Base-by-base conservation (phyloP, 768 basidiomycete genomes). In the Pisolithus orientalis region DNA sequence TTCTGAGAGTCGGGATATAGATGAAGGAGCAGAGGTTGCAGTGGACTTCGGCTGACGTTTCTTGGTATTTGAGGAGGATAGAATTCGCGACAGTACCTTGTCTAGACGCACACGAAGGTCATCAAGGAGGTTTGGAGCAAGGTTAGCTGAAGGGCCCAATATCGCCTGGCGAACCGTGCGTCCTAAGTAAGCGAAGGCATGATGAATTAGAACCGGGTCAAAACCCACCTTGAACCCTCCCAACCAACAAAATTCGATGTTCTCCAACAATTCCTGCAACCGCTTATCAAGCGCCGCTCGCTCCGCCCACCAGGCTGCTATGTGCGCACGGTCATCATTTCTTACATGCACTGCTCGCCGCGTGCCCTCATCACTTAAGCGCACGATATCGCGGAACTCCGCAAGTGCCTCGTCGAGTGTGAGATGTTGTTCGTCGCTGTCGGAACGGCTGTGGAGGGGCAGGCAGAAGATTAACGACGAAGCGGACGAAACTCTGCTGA, bases 181-280 rank as follows among this genome's bases (percentile, higher is more conserved):
- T 43, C 37, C 37, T 53, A 29, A 39, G 14, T 31, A 31, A 8
- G 53, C 27, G n/a, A 14, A 14, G 4, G 44, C 17, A 31, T 39
- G 28, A 37, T 32, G 29, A 14, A 4, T 17, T n/a, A 37, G 44
- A 47, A 21, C 21, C 21, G 21, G 21, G 29, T 32, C 32, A 14
- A 52, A 8, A 51, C 21, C 3, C 14, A 44, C 44, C 44, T 44
- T 44, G 44, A 44, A 44, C 13, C 44, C 44, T 16, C 44, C 44
- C 28, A 44, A 75, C 96, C 96, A 98, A 62, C 89, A 93, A 59
- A 90, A 94, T 65, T 98, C 96, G 42, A 99, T 84, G 57, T 85
- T 91, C 57, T 82, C 81, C 32, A 96, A 65, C 6, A 99, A 68
- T 29, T 82, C 80, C 52, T 80, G 74, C 61, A 99, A 65, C 24